Conservation (phyloP, 2,329 filamentous ascomycete species). For the Catunica adiposa region DNA sequence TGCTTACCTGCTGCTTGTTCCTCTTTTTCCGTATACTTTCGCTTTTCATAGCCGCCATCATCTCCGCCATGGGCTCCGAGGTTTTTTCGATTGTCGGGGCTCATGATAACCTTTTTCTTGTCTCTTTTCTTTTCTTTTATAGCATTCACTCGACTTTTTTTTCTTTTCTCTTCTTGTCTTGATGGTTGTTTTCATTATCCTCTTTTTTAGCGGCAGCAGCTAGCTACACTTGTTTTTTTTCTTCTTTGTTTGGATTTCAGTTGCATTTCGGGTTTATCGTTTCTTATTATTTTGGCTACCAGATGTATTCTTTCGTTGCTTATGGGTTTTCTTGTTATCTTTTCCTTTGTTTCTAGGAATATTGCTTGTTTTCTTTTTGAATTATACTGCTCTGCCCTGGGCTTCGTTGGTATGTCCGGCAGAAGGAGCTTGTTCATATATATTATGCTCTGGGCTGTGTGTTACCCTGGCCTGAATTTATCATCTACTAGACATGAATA, state of each 20-base stretch:
- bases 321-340: slow-evolving; percentile 3
- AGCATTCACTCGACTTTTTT: background rate
- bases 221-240: slow-evolving; percentile 7
- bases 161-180: background rate
- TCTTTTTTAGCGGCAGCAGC: background rate
- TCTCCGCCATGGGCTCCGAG: background rate
- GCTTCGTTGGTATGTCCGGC: background rate
- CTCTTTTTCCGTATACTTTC: slow-evolving; percentile 3
- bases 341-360: background rate
- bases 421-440: background rate
- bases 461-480: too few species aligned
- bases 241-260: too few species aligned
- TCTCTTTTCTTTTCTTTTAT: background rate
- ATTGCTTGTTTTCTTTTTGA: background rate
- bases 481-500: too few species aligned
- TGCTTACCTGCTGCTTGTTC: background rate
- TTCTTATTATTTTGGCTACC: background rate
- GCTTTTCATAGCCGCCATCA: background rate
- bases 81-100: background rate
- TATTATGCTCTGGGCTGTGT: background rate
- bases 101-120: background rate
- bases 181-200: background rate
- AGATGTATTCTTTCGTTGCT: slow-evolving; percentile 1
- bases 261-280: slow-evolving; percentile 1
- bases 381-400: background rate